Evolutionary conservation across 2,329 filamentous ascomycete genomes (phyloP).

Genomic region (Claviceps spartinae): DNA sequence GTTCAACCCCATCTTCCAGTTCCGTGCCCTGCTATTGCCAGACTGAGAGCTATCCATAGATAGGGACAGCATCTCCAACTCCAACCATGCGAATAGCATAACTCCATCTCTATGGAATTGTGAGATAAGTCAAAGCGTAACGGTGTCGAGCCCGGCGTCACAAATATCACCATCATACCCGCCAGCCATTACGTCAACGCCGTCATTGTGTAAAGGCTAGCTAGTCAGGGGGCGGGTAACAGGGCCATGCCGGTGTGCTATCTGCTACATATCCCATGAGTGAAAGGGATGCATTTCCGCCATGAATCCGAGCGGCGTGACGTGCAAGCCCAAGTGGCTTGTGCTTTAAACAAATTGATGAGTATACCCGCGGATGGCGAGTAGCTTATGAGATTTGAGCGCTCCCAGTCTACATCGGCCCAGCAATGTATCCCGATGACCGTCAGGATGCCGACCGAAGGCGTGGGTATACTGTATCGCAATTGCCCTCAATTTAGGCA

Average conservation of each 20-base stretch:
- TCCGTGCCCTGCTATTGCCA: too few species aligned
- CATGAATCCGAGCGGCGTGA: background rate
- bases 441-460: too few species aligned
- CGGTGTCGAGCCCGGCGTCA: background rate
- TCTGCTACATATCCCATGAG: background rate
- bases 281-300: background rate
- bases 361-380: too few species aligned
- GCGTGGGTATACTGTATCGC: too few species aligned
- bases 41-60: too few species aligned
- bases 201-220: background rate
- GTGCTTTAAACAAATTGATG: background rate
- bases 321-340: too few species aligned
- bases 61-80: too few species aligned
- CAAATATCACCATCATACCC: background rate
- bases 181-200: constrained; percentile 4
- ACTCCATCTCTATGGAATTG: background rate
- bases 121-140: background rate
- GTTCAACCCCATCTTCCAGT: too few species aligned
- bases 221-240: background rate
- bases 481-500: too few species aligned
- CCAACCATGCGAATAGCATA: constrained; percentile 1
- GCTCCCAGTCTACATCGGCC: too few species aligned
- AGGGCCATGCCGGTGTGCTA: background rate
- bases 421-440: too few species aligned
- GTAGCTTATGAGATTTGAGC: background rate